These are phyloP conservation scores for Gloeostereum incarnatum DNA, from an alignment of 768 basidiomycete genomes.

Conservation along the genomic window DNA sequence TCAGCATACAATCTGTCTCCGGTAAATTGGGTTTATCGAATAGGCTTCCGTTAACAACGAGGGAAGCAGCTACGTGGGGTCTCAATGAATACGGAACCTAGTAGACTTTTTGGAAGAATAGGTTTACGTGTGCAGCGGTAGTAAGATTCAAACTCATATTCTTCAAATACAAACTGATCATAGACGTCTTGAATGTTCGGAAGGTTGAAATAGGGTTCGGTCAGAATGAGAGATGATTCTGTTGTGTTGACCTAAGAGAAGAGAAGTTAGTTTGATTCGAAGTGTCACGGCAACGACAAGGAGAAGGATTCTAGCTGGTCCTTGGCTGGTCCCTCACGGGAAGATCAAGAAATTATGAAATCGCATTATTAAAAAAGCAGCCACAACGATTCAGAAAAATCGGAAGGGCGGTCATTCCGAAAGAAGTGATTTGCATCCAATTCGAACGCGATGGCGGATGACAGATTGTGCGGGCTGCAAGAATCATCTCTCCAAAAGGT, in stretches of 20 bases:
- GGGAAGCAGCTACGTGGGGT: conserved; percentile 56
- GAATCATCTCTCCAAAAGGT: no score
- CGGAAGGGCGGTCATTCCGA: no score
- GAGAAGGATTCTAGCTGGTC: no score
- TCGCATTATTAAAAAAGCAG: no score
- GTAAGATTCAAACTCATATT: conserved; percentile 88
- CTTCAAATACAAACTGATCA: conserved; percentile 94
- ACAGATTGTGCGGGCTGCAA: no score
- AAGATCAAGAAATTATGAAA: no score
- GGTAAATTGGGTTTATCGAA: conserved; percentile 41
- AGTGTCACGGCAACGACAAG: no score
- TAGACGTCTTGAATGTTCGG: conserved; percentile 88
- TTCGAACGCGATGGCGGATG: no score
- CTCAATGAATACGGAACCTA: conserved; percentile 1
- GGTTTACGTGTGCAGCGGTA: conserved; percentile 72
- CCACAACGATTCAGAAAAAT: no score
- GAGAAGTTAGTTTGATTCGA: no score
- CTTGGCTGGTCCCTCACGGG: no score
- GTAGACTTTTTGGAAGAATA: conserved; percentile 5
- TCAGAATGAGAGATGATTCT: conserved; percentile 67
- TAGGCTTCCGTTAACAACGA: conserved; percentile 68
- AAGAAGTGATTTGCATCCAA: no score
- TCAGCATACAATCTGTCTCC: conserved; percentile 68
- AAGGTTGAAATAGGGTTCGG: conserved; percentile 92
- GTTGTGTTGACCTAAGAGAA: conserved; percentile 61